phyloP scores from a whole-genome alignment of 2,329 filamentous ascomycete genomes.

The Acephala macrosclerotiorum region DNA sequence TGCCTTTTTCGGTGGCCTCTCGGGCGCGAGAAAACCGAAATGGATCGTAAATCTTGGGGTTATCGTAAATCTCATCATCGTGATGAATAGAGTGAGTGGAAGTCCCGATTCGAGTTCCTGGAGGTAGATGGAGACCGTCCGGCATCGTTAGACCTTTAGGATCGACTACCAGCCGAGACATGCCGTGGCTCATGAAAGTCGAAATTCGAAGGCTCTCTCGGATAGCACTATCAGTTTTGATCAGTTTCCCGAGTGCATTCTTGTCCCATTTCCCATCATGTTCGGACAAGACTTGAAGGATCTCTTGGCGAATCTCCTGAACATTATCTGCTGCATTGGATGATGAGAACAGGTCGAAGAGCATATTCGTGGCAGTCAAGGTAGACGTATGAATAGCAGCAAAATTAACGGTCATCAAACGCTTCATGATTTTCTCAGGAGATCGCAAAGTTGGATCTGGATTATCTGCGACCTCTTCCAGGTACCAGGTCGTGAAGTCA shows the following conservation, averaged over 20 bases:
- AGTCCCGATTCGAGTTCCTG: conserved; percentile 27
- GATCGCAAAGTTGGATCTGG: conserved; percentile 33
- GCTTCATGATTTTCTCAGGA: conserved; percentile 38
- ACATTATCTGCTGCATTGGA: conserved; percentile 29
- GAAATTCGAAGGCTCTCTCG: conserved; percentile 46
- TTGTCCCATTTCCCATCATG: conserved; percentile 45
- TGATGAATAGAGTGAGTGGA: conserved; percentile 30
- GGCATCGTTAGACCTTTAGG: conserved; percentile 37
- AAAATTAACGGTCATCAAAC: conserved; percentile 44
- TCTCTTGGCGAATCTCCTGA: conserved; percentile 42
- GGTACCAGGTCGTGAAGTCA: conserved; percentile 42
- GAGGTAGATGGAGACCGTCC: conserved; percentile 29
- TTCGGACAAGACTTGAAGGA: conserved; percentile 23
- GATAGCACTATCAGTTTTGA: conserved; percentile 45
- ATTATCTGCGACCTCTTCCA: conserved; percentile 26
- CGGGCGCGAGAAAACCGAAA: conserved; percentile 31
- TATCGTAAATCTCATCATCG: conserved; percentile 28
- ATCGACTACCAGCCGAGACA: conserved; percentile 37
- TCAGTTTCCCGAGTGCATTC: conserved; percentile 41
- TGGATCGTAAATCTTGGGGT: conserved; percentile 30
- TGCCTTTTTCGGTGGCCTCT: conserved; percentile 6
- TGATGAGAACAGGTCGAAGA: conserved; percentile 43
- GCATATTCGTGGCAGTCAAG: conserved; percentile 40
- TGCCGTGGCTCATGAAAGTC: conserved; percentile 38
- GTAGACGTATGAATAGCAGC: conserved; percentile 44